phyloP scores from a whole-genome alignment of 148 eudicot genomes.

The Chenopodium album region DNA sequence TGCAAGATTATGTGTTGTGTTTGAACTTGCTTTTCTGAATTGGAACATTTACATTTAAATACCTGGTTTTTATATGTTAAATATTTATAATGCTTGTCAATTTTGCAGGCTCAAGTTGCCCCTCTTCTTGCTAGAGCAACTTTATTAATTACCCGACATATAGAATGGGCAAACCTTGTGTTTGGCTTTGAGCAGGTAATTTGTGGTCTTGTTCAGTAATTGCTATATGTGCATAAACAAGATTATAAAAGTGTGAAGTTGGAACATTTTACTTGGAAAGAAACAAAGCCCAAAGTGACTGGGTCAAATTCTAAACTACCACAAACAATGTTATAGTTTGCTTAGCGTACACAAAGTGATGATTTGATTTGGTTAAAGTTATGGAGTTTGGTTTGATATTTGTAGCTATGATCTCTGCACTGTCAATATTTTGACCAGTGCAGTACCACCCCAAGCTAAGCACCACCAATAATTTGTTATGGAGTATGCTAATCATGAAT shows the following conservation, averaged over 20 bases:
- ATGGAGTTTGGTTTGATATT: not conserved
- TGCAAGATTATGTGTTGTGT: not conserved
- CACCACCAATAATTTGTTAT: not conserved
- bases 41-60: not conserved
- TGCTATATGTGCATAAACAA: conserved; percentile 4
- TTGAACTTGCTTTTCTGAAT: not conserved
- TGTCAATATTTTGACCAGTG: not conserved
- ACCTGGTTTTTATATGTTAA: not conserved
- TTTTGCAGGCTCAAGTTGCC: conserved; percentile 58
- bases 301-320: not conserved
- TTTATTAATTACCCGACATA: conserved; percentile 88
- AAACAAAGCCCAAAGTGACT: not conserved
- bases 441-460: not conserved
- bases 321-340: not conserved
- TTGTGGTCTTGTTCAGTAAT: not conserved
- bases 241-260: not conserved
- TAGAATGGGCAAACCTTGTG: conserved; percentile 96
- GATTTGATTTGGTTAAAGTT: not conserved
- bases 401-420: not conserved
- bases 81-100: conserved; percentile 1
- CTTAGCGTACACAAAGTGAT: not conserved
- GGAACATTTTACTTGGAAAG: not conserved
- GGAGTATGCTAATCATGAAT: not conserved
- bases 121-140: conserved; percentile 96
- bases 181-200: conserved; percentile 97